Conservation (phyloP, 2,329 filamentous ascomycete genomes). For the Neurospora crassa region DNA sequence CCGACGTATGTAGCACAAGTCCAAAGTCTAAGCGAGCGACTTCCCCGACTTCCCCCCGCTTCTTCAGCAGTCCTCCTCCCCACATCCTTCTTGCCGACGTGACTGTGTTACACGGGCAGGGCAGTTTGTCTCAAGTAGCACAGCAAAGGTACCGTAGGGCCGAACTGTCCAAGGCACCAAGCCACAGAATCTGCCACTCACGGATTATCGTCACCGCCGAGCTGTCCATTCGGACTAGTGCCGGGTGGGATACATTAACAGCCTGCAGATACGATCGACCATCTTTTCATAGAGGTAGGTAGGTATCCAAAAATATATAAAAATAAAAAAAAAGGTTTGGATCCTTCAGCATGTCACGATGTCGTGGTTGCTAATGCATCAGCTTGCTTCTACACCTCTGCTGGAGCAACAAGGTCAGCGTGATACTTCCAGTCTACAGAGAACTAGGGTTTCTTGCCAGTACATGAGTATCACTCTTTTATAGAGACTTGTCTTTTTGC, state of each 20-base stretch:
- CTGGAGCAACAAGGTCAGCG: too few species aligned
- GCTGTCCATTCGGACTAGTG: background rate
- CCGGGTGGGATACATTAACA: background rate
- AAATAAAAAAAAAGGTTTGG: background rate
- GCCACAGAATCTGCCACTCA: background rate
- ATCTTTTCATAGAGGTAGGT: background rate
- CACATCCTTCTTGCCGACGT: background rate
- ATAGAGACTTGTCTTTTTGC: too few species aligned
- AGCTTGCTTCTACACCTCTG: background rate
- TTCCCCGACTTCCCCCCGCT: background rate
- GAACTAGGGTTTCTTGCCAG: too few species aligned
- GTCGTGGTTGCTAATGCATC: background rate
- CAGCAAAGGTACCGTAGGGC: background rate
- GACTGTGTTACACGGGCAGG: background rate
- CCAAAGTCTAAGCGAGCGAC: background rate
- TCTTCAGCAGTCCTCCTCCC: background rate
- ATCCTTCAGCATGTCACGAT: background rate
- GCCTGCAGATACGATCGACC: background rate
- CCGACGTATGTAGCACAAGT: background rate
- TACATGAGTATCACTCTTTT: too few species aligned
- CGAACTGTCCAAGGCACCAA: background rate
- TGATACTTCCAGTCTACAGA: too few species aligned
- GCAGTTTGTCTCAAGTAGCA: background rate
- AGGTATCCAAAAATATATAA: background rate
- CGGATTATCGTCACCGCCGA: background rate